These are phyloP conservation scores for Jatropha podagrica DNA, from an alignment of 441 rosid species.

Conservation along the genomic window DNA sequence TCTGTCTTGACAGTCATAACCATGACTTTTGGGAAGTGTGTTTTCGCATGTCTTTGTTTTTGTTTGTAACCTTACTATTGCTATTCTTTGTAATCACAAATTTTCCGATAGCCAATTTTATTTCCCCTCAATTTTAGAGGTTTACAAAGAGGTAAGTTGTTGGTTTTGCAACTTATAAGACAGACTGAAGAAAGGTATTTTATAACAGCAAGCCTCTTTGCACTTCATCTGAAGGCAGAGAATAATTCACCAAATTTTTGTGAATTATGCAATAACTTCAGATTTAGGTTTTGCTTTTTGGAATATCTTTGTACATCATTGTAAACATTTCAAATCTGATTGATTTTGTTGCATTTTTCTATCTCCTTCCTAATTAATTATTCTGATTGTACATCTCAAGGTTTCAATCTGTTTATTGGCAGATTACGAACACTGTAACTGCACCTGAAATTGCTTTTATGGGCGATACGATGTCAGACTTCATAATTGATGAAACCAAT, in stretches of 20 bases:
- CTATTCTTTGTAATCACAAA: not conserved
- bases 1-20: constrained; percentile 32
- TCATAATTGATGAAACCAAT: constrained; percentile 60
- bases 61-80: constrained; percentile 1
- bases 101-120: not conserved
- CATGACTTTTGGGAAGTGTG: not conserved
- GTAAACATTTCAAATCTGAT: not conserved
- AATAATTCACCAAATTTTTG: not conserved
- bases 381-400: constrained; percentile 10
- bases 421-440: constrained; percentile 69
- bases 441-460: constrained; percentile 89
- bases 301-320: not conserved
- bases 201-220: not conserved
- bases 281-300: not conserved
- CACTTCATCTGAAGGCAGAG: not conserved
- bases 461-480: constrained; percentile 85
- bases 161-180: not conserved
- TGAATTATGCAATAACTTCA: not conserved
- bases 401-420: constrained; percentile 30
- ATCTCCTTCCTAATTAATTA: not conserved
- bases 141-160: not conserved
- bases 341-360: not conserved
- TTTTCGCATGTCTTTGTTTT: constrained; percentile 12
- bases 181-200: not conserved
- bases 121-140: not conserved